Evolutionary conservation across 345 rosid species (phyloP).

Genomic region (Turritis glabra): DNA sequence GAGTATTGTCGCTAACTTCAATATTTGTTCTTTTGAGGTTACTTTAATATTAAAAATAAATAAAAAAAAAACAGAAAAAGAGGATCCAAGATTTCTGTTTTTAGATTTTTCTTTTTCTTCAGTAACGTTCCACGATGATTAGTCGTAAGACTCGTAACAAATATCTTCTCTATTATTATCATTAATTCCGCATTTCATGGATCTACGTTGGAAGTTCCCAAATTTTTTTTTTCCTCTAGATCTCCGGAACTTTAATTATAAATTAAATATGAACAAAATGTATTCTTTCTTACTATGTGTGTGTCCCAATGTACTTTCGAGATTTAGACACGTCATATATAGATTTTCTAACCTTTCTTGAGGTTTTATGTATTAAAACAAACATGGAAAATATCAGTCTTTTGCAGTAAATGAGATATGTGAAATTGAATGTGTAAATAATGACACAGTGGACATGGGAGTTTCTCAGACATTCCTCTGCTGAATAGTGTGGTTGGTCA

Average conservation of each 20-base stretch:
- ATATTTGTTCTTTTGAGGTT: slow-evolving; percentile 24
- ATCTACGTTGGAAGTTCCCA: slow-evolving; percentile 19
- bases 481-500: slow-evolving; percentile 69
- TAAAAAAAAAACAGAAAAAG: slow-evolving; percentile 24
- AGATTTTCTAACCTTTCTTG: not conserved
- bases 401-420: slow-evolving; percentile 4
- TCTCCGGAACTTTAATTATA: slow-evolving; percentile 1
- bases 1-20: slow-evolving; percentile 15
- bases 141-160: slow-evolving; percentile 27
- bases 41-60: not conserved
- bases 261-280: not conserved
- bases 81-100: slow-evolving; percentile 25
- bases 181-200: slow-evolving; percentile 36
- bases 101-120: not conserved
- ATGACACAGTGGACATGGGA: slow-evolving; percentile 73
- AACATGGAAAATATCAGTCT: not conserved
- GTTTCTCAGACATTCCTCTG: slow-evolving; percentile 63
- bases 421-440: slow-evolving; percentile 23
- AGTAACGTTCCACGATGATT: slow-evolving; percentile 1
- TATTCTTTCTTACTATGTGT: too few relatives aligned
- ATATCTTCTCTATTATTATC: not conserved
- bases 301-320: not conserved
- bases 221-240: slow-evolving; percentile 1
- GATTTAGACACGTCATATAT: slow-evolving; percentile 9
- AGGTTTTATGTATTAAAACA: not conserved